phyloP scores from a whole-genome alignment of 2,329 filamentous ascomycete genomes.

The Microdochium nivale region DNA sequence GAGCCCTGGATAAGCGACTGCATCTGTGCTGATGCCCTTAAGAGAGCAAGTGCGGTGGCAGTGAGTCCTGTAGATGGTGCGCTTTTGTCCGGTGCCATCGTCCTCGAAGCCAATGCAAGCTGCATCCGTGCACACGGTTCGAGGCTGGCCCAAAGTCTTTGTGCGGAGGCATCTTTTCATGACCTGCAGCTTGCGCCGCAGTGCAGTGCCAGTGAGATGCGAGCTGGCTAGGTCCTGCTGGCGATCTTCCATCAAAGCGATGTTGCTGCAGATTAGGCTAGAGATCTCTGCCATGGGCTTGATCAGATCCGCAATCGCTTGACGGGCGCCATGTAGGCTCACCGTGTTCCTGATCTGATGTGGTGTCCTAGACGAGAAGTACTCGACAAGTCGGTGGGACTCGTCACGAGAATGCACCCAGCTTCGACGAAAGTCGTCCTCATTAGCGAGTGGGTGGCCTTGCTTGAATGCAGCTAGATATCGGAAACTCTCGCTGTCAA shows the following conservation, averaged over 20 bases:
- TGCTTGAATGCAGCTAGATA: conserved; percentile 28
- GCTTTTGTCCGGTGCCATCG: conserved; percentile 10
- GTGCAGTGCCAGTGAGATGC: conserved; percentile 13
- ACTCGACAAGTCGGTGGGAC: conserved; percentile 18
- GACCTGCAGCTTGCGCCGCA: conserved; percentile 16
- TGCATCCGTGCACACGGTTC: conserved; percentile 21
- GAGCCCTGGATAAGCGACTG: conserved; percentile 14
- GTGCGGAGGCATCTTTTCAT: conserved; percentile 14
- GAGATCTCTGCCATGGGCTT: conserved; percentile 27
- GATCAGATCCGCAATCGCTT: conserved; percentile 25
- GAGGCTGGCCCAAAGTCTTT: conserved; percentile 12
- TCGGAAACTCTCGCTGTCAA: conserved; percentile 34
- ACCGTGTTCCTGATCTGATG: conserved; percentile 27
- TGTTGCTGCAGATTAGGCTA: conserved; percentile 20
- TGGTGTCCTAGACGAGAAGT: conserved; percentile 17
- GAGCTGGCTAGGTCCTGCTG: conserved; percentile 15
- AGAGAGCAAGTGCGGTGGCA: conserved; percentile 23
- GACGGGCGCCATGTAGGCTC: conserved; percentile 26
- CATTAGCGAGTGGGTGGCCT: conserved; percentile 16
- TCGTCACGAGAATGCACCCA: conserved; percentile 26
- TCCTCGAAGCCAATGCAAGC: conserved; percentile 17
- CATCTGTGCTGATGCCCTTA: conserved; percentile 14
- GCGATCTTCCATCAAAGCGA: conserved; percentile 18
- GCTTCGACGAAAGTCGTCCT: conserved; percentile 22
- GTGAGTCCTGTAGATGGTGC: conserved; percentile 17